Conservation (phyloP, 2,329 filamentous ascomycete species). For the Colletotrichum sp. region DNA sequence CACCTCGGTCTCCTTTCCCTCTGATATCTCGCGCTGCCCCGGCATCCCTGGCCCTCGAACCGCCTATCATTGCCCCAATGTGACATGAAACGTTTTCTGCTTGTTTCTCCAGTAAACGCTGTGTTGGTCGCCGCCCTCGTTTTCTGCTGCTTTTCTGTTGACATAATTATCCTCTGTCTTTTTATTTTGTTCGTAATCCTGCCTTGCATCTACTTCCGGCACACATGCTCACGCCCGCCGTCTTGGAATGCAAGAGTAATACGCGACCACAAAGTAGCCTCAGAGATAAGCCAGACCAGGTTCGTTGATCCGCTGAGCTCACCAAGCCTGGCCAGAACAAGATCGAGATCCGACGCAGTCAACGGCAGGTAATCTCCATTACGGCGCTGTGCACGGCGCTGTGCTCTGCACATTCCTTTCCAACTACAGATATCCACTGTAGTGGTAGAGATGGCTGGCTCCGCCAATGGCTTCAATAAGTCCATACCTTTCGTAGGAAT, state of each 20-base stretch:
- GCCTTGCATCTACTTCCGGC: background rate
- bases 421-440: background rate
- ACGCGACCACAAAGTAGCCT: background rate
- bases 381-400: background rate
- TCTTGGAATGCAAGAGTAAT: background rate
- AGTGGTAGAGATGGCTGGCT: background rate
- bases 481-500: background rate
- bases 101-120: slow-evolving; percentile 4
- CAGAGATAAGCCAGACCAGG: background rate
- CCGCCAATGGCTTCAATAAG: background rate
- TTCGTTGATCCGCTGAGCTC: background rate
- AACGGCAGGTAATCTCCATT: background rate
- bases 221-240: background rate
- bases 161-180: no score
- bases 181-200: background rate
- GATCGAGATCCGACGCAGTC: background rate
- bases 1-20: background rate
- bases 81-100: slow-evolving; percentile 10
- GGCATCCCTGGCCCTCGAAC: slow-evolving; percentile 7
- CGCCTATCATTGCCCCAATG: background rate
- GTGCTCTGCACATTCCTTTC: background rate
- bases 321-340: background rate
- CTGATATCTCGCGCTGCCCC: background rate
- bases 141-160: background rate
- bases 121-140: background rate